Percentiles rank a stretch among this genome's conserved stretches.
These are phyloP conservation scores for Panellus pusillus DNA, from an alignment of 768 basidiomycete genomes.

Conservation along the genomic window DNA sequence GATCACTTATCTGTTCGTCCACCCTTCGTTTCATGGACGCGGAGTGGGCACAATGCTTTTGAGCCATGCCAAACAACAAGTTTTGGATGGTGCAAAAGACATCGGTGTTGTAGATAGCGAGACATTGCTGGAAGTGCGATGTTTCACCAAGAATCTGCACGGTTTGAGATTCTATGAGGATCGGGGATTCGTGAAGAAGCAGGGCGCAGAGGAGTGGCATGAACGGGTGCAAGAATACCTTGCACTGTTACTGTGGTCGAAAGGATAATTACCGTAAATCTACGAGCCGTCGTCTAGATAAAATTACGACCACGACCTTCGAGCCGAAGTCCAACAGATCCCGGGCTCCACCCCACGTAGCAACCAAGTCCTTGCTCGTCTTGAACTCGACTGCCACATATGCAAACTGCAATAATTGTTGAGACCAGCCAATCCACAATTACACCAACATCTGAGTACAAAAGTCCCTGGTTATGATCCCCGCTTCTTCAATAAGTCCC, in stretches of 20 bases:
- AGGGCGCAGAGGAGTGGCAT: background rate
- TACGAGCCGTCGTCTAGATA: constrained; percentile 43
- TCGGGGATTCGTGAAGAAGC: background rate
- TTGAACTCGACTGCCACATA: constrained; percentile 13
- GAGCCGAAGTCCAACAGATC: constrained; percentile 33
- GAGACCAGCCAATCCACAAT: no score
- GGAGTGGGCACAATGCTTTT: constrained; percentile 5
- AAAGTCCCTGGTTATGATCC: constrained; percentile 19
- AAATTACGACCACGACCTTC: constrained; percentile 48
- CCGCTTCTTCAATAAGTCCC: constrained; percentile 64
- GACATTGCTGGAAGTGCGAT: constrained; percentile 4
- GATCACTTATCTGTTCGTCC: constrained; percentile 14
- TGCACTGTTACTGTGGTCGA: background rate
- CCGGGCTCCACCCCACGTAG: no score
- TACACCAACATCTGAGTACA: no score
- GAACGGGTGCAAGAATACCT: constrained; percentile 6
- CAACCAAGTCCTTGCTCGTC: no score
- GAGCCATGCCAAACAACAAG: constrained; percentile 1
- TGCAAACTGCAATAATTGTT: no score
- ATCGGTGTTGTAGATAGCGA: background rate
- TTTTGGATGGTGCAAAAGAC: background rate
- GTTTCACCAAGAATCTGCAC: constrained; percentile 1
- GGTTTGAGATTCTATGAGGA: constrained; percentile 10
- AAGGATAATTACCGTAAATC: constrained; percentile 33
- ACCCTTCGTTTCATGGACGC: background rate